Evolutionary conservation across 2,329 filamentous ascomycete species (phyloP).

Genomic region (Ophiostoma ips): DNA sequence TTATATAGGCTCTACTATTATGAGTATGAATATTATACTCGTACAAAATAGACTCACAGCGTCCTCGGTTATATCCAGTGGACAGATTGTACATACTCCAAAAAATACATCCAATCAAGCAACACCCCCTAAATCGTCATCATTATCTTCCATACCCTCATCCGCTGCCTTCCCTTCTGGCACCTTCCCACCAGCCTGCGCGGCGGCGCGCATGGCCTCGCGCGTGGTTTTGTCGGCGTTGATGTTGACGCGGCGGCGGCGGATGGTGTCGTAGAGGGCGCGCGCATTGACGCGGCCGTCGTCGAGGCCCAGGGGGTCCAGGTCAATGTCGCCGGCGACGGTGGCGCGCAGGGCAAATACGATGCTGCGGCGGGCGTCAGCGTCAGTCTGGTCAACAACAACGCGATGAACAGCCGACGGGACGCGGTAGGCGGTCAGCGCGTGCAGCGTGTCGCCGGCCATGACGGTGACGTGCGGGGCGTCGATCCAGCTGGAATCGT

Average conservation of each 20-base stretch:
- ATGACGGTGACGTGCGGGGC: slow-evolving; percentile 13
- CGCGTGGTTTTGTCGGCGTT: slow-evolving; percentile 11
- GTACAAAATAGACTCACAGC: too few species aligned
- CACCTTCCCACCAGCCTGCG: slow-evolving; percentile 2
- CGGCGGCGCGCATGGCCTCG: slow-evolving; percentile 7
- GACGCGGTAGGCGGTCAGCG: slow-evolving; percentile 10
- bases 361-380: slow-evolving; percentile 13
- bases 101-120: too few species aligned
- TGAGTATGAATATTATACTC: too few species aligned
- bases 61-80: too few species aligned
- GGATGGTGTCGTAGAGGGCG: slow-evolving; percentile 12
- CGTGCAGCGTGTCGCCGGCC: slow-evolving; percentile 13
- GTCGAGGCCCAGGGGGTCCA: slow-evolving; percentile 8
- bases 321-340: slow-evolving; percentile 9
- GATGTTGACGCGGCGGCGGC: slow-evolving; percentile 13
- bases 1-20: too few species aligned
- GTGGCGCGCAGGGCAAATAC: slow-evolving; percentile 16
- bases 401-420: slow-evolving; percentile 15
- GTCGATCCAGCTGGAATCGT: slow-evolving; percentile 9
- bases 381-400: slow-evolving; percentile 4
- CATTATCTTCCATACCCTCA: slow-evolving; percentile 3
- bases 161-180: slow-evolving; percentile 9
- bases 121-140: too few species aligned
- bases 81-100: too few species aligned
- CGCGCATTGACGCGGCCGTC: slow-evolving; percentile 5